These are phyloP conservation scores for Yarrowia divulgata DNA, from an alignment of 805 yeast genomes.

Conservation along the genomic window DNA sequence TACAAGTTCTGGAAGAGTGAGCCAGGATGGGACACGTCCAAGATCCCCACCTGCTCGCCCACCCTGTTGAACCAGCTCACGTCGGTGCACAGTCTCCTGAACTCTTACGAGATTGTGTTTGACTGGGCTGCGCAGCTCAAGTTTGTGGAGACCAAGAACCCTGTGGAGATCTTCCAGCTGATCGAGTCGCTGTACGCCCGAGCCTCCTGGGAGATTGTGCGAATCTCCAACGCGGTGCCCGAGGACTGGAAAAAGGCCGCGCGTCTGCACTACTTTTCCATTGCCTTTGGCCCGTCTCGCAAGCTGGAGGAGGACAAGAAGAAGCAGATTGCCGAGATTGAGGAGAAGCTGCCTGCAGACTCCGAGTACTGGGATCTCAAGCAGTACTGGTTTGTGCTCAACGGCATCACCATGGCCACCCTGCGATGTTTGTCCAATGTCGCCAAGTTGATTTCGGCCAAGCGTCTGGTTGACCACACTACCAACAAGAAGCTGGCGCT, in stretches of 20 bases:
- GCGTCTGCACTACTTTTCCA: conserved; percentile 17
- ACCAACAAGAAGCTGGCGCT: conserved; percentile 35
- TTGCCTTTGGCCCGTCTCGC: conserved; percentile 23
- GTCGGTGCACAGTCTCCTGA: conserved; percentile 22
- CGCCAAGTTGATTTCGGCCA: conserved; percentile 25
- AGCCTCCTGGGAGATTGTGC: conserved; percentile 38
- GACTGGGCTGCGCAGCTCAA: conserved; percentile 33
- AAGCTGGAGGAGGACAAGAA: conserved; percentile 35
- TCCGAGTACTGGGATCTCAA: conserved; percentile 33
- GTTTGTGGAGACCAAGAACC: conserved; percentile 20
- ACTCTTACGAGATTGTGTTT: conserved; percentile 33
- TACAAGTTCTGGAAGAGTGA: conserved; percentile 35
- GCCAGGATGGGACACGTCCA: conserved; percentile 38
- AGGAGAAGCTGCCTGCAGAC: conserved; percentile 24
- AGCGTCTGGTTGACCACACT: conserved; percentile 26
- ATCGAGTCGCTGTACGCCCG: conserved; percentile 28
- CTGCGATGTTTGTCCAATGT: conserved; percentile 19
- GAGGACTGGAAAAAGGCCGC: conserved; percentile 39
- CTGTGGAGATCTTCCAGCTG: conserved; percentile 9
- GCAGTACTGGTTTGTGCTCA: conserved; percentile 36
- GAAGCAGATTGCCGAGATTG: conserved; percentile 26
- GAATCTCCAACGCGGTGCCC: conserved; percentile 35
- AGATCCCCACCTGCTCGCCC: conserved; percentile 22
- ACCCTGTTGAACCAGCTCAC: conserved; percentile 23
- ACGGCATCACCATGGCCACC: conserved; percentile 38